Base-by-base conservation (phyloP, 2,329 filamentous ascomycete species). In the Pezicula carpinea region DNA sequence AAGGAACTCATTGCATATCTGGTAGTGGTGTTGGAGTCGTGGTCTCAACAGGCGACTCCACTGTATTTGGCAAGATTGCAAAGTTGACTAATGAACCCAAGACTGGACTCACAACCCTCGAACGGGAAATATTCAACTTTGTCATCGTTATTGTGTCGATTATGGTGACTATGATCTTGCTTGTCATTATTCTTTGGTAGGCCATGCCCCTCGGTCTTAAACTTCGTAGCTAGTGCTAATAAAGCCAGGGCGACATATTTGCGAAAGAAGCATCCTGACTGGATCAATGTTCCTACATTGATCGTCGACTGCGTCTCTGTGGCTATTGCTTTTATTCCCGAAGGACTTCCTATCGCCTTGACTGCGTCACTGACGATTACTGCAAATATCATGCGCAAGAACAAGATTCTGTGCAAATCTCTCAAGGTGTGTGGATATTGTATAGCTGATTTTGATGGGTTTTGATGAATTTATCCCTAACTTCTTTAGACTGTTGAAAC, bases 401-500 rank as follows among this genome's bases (percentile, higher is more conserved):
- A 89, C 64, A 85, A 85, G 60, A 82, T 90, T 36, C 74, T 90
- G 7, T 89, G 85, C 79, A 90, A 90, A 67, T 87, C 83, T 0
- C 72, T 91, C 39, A 87, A 87, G 19, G 38, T 29, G 26, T 22
- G 19, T 5, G 22, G 26, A 11, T 18, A 5, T 17, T 6, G 14
- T 50, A 84, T 80, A 1, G 85, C 87, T 17, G n/a, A 87, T 84
- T 53, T 75, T 87, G 55, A 89, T 91, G 86, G 75, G 75, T 53
- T 82, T 83, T 66, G 83, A 89, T 64, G 84, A 85, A 59, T 81
- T 90, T 36, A 74, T 90, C 10, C 89, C 85, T 78, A 90, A 90
- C 67, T 83, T 0, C 72, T 90, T 39, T 87, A 87, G 66, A 89
- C 86, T 0, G 85, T 89, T 0, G 86, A 89, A 65, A 89, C 85